phyloP scores from a whole-genome alignment of 352 stramenopile genomes.

The Saprolegnia parasitica region DNA sequence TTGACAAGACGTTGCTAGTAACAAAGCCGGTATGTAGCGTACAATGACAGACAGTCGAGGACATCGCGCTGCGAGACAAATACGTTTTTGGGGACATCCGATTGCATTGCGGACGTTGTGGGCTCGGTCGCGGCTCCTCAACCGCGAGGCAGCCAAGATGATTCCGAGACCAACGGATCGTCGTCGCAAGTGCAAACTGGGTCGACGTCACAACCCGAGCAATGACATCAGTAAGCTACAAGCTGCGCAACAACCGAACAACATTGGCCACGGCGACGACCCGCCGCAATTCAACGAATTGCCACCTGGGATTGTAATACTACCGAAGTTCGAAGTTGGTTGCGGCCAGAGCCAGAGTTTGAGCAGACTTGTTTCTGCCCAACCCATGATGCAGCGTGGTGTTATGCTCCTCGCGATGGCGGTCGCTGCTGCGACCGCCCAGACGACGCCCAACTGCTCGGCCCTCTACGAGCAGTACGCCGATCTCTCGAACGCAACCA shows the following conservation, averaged over 20 bases:
- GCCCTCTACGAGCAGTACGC: neutral
- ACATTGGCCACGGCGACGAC: neutral
- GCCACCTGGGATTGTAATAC: neutral
- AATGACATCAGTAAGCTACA: neutral
- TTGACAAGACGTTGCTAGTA: too few species aligned
- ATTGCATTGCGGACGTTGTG: too few species aligned
- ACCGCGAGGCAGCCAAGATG: too few species aligned
- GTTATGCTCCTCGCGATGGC: neutral
- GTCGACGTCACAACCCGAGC: too few species aligned
- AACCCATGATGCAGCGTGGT: constrained; percentile 8
- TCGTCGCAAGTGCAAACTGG: too few species aligned
- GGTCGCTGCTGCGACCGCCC: neutral
- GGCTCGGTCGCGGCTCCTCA: too few species aligned
- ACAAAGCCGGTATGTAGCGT: too few species aligned
- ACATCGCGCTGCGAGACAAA: too few species aligned
- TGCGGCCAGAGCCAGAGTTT: neutral
- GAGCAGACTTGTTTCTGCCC: constrained; percentile 9
- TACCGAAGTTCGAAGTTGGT: constrained; percentile 13
- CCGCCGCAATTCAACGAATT: too few species aligned
- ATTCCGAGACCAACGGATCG: too few species aligned
- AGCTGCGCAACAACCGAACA: neutral
- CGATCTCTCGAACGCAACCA: neutral
- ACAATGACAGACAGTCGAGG: too few species aligned
- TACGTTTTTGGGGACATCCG: too few species aligned
- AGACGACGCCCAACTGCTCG: neutral